These are phyloP conservation scores for Sphaerulina populicola DNA, from an alignment of 2,329 filamentous ascomycete genomes.

Conservation along the genomic window DNA sequence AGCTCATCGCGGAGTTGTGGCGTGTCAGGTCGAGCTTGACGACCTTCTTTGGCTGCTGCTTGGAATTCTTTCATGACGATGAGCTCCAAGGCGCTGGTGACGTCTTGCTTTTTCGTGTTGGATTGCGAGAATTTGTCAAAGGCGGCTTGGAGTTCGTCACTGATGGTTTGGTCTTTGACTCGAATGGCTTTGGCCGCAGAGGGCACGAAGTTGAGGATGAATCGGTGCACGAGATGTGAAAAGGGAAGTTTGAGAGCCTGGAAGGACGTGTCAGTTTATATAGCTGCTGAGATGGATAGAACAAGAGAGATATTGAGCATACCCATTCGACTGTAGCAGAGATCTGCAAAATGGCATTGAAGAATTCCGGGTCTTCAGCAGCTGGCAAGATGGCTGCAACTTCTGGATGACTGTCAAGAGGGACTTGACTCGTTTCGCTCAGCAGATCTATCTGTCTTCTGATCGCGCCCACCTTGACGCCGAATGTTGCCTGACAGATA, in stretches of 20 bases:
- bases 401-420: neutral
- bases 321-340: slow-evolving; percentile 17
- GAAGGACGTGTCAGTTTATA: neutral
- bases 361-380: slow-evolving; percentile 16
- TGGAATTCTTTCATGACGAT: slow-evolving; percentile 29
- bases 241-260: neutral
- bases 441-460: neutral
- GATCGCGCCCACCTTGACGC: neutral
- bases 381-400: slow-evolving; percentile 14
- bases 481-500: neutral
- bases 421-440: neutral
- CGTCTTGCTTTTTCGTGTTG: slow-evolving; percentile 3
- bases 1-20: slow-evolving; percentile 21
- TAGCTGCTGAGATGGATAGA: neutral
- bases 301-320: neutral
- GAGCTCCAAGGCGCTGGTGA: slow-evolving; percentile 31
- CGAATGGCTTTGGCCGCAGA: slow-evolving; percentile 10
- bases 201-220: slow-evolving; percentile 14
- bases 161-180: slow-evolving; percentile 30
- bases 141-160: slow-evolving; percentile 30
- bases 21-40: slow-evolving; percentile 19
- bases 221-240: slow-evolving; percentile 21
- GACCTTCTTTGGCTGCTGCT: slow-evolving; percentile 29
- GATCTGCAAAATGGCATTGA: slow-evolving; percentile 19
- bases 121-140: slow-evolving; percentile 22